phyloP scores from a whole-genome alignment of 1,139 yeast genomes.

The Hyphopichia fennica region DNA sequence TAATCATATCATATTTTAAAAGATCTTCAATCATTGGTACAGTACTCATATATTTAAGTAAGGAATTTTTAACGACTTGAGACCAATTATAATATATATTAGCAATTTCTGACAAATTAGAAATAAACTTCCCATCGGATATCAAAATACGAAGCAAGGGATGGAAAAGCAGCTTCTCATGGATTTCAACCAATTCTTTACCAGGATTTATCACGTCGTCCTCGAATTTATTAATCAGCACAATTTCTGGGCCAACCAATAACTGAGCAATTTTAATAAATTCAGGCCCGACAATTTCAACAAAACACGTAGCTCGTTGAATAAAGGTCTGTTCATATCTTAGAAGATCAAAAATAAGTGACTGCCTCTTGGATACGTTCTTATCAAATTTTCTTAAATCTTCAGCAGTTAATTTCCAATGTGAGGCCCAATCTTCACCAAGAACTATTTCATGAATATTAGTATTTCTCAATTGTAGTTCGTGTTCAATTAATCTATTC shows the following conservation, averaged over 20 bases:
- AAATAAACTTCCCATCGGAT: conserved; percentile 66
- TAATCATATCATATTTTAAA: conserved; percentile 45
- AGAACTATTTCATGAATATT: conserved; percentile 38
- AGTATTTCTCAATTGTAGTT: conserved; percentile 30
- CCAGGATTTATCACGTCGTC: conserved; percentile 64
- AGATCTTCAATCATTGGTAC: conserved; percentile 34
- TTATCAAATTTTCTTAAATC: conserved; percentile 57
- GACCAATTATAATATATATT: conserved; percentile 70
- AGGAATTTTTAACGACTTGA: conserved; percentile 51
- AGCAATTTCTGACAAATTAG: conserved; percentile 52
- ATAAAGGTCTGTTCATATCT: conserved; percentile 75
- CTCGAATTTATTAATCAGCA: conserved; percentile 49
- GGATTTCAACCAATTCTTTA: conserved; percentile 58
- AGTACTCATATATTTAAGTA: conserved; percentile 59
- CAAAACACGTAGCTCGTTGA: conserved; percentile 65
- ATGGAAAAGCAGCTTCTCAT: conserved; percentile 54
- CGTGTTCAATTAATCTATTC: conserved; percentile 39
- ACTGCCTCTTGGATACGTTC: conserved; percentile 63
- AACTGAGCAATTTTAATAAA: conserved; percentile 50
- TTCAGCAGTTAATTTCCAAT: conserved; percentile 65
- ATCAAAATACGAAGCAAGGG: conserved; percentile 46
- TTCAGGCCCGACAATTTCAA: conserved; percentile 48
- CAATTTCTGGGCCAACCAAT: conserved; percentile 34
- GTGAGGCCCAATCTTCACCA: conserved; percentile 70
- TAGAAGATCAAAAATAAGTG: conserved; percentile 74